Base-by-base conservation (phyloP, 805 yeast genomes). In the Novakomyces olei region DNA sequence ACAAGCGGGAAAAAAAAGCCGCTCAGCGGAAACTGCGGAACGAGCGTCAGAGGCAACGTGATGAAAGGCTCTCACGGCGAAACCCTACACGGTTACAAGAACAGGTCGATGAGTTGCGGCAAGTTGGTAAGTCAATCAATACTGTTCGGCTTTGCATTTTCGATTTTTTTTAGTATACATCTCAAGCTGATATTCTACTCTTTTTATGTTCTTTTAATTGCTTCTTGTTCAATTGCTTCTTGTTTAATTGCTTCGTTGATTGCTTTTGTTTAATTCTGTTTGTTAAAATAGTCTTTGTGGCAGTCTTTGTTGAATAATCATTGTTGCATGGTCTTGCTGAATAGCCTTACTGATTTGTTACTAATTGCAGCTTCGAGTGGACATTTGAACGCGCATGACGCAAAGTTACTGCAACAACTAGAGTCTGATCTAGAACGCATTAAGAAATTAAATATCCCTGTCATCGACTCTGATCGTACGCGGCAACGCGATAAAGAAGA, bases 401-500 rank as follows among this genome's bases (percentile, higher is more conserved):
- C 14, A 6, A 23, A 29, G 20, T 10, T 16, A 3, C 19, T 29
- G 7, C 22, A 29, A 5, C 19, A 15, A 5, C 20, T 29, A 19
- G 15, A 29, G 20, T 12, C 15, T 12, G 32, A 29, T 17, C 9
- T 29, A 6, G 19, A 17, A 4, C 16, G 19, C n/a, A 29, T 29
- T 12, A 17, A 19, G 15, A 29, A 29, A 19, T 19, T 19, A n/a
- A 17, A 17, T 10, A 29, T 29, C 12, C 22, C 14, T 5, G 32
- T 23, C 10, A 19, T 29, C 14, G 32, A 29, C 16, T 29, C 32
- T 5, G 32, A 29, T n/a, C 19, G 20, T 14, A 29, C 32, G 14
- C 19, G 20, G 14, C 22, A 29, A 10, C 25, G 9, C 15, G 22
- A 29, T 7, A n/a, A n/a, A n/a, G n/a, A n/a, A n/a, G n/a, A n/a